Evolutionary conservation across 345 rosid species (phyloP).

Genomic region (Physaria fendleri): DNA sequence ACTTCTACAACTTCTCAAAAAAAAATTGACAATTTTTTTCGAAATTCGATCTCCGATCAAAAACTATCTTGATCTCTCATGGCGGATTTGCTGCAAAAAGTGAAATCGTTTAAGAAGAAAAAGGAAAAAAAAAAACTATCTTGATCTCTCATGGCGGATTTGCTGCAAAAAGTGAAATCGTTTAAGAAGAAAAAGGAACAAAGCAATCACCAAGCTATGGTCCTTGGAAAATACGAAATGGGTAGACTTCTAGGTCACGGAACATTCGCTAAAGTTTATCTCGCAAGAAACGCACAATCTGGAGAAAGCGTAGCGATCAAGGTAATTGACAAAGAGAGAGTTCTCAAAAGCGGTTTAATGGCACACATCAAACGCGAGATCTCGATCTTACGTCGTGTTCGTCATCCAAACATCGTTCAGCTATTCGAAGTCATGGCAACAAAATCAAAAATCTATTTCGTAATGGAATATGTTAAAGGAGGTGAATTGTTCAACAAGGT

Average conservation of each 20-base stretch:
- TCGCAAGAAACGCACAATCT: constrained; percentile 50
- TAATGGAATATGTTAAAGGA: constrained; percentile 85
- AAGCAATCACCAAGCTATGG: constrained; percentile 31
- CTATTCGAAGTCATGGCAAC: constrained; percentile 91
- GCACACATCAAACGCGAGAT: constrained; percentile 78
- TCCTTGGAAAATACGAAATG: constrained; percentile 65
- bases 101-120: not conserved
- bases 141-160: constrained; percentile 26
- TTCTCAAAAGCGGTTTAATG: constrained; percentile 51
- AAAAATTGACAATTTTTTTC: not conserved
- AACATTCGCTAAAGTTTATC: constrained; percentile 84
- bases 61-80: not conserved
- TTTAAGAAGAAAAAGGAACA: constrained; percentile 17
- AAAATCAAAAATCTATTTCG: constrained; percentile 73
- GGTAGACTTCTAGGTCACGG: constrained; percentile 82
- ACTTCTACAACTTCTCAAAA: constrained; percentile 16
- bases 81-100: no score
- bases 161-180: constrained; percentile 17
- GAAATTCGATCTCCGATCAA: not conserved
- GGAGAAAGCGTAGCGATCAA: constrained; percentile 67
- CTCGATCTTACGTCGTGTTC: constrained; percentile 83
- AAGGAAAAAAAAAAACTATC: no score
- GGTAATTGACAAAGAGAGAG: constrained; percentile 70
- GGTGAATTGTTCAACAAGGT: constrained; percentile 83
- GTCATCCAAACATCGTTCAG: constrained; percentile 78